Evolutionary conservation across 371 early-diverging fungal genomes (phyloP).

Genomic region (Apophysomyces ossiformis): DNA sequence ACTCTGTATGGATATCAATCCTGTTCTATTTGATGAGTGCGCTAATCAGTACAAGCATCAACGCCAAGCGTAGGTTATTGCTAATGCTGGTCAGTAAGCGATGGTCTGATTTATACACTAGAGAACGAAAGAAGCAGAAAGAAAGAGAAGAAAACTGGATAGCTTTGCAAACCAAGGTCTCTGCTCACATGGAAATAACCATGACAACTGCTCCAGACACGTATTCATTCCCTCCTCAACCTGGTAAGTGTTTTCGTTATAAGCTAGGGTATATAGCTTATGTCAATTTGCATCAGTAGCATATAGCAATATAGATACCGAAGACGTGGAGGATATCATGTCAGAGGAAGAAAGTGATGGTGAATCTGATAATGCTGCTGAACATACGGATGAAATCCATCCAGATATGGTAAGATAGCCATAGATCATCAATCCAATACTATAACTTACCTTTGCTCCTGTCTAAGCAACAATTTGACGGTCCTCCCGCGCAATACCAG

Average conservation of each 20-base stretch:
- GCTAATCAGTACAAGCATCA: slow-evolving; percentile 83
- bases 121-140: slow-evolving; percentile 84
- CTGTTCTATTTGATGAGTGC: slow-evolving; percentile 92
- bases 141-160: slow-evolving; percentile 88
- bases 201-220: slow-evolving; percentile 22
- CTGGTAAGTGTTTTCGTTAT: slow-evolving; percentile 23
- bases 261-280: not conserved
- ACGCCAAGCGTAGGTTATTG: slow-evolving; percentile 73
- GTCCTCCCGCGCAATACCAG: slow-evolving; percentile 63
- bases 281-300: not conserved
- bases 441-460: not conserved
- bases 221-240: slow-evolving; percentile 36
- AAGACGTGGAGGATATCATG: slow-evolving; percentile 39
- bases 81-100: not conserved
- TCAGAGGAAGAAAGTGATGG: slow-evolving; percentile 33
- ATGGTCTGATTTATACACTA: slow-evolving; percentile 24
- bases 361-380: slow-evolving; percentile 23
- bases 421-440: not conserved
- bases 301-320: slow-evolving; percentile 22
- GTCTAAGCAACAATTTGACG: slow-evolving; percentile 68
- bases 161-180: slow-evolving; percentile 69
- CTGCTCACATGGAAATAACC: slow-evolving; percentile 38
- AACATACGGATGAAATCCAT: slow-evolving; percentile 45
- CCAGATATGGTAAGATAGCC: slow-evolving; percentile 48
- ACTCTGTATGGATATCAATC: slow-evolving; percentile 94